Evolutionary conservation across 2,329 filamentous ascomycete genomes (phyloP).

Genomic region (Penicillium sp.): DNA sequence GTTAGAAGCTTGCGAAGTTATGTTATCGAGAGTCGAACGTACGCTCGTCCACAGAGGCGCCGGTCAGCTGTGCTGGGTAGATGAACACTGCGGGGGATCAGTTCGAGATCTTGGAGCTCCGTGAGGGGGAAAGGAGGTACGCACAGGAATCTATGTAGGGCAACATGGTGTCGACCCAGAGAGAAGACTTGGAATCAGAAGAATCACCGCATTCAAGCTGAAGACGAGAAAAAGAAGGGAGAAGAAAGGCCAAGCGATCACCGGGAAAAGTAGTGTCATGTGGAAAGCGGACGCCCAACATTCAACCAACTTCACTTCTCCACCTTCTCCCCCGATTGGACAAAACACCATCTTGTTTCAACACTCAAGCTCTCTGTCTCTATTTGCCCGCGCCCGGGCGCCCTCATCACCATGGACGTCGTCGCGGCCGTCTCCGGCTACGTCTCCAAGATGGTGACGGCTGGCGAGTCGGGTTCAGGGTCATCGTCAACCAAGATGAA

Average conservation of each 20-base stretch:
- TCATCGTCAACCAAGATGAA: slow-evolving; percentile 86
- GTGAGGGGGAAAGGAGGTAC: slow-evolving; percentile 13
- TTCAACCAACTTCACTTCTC: slow-evolving; percentile 20
- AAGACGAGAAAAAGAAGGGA: slow-evolving; percentile 4
- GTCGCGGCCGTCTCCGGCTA: slow-evolving; percentile 91
- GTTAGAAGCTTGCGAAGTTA: slow-evolving; percentile 1
- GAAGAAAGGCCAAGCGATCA: slow-evolving; percentile 8
- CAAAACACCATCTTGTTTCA: not conserved
- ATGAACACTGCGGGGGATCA: slow-evolving; percentile 54
- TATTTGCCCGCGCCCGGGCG: slow-evolving; percentile 9
- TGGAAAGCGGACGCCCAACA: slow-evolving; percentile 18
- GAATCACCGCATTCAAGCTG: slow-evolving; percentile 3
- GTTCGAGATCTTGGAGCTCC: slow-evolving; percentile 18
- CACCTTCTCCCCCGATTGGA: slow-evolving; percentile 12
- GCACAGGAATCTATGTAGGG: slow-evolving; percentile 63
- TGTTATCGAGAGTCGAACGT: slow-evolving; percentile 16
- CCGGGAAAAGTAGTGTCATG: slow-evolving; percentile 16
- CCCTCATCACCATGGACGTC: slow-evolving; percentile 71
- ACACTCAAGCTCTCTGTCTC: not conserved
- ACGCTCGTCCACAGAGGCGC: slow-evolving; percentile 66
- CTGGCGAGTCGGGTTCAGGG: slow-evolving; percentile 66
- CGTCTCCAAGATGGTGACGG: slow-evolving; percentile 91
- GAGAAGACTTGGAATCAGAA: slow-evolving; percentile 5
- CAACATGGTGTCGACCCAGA: slow-evolving; percentile 50
- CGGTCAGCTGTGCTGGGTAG: slow-evolving; percentile 56